Evolutionary conservation across 306 rosid species (phyloP).

Genomic region (Castanea sativa): DNA sequence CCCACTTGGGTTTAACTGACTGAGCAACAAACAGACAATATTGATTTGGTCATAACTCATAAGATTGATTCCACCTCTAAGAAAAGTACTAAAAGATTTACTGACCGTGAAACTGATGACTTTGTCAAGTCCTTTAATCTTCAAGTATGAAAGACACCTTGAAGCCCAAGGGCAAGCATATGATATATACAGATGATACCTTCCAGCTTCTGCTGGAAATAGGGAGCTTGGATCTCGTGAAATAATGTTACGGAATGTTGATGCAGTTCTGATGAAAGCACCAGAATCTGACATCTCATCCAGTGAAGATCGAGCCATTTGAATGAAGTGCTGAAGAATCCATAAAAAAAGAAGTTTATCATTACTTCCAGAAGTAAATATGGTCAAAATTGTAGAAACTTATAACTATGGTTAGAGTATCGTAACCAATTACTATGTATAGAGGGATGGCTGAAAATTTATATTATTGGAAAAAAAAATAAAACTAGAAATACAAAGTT

Average conservation of each 20-base stretch:
- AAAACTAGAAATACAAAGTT: background rate
- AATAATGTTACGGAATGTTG: constrained; percentile 61
- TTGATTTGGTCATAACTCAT: background rate
- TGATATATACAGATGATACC: constrained; percentile 87
- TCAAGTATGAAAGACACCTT: constrained; percentile 36
- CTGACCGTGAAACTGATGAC: background rate
- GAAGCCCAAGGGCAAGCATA: constrained; percentile 99
- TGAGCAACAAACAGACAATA: background rate
- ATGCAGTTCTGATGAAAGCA: constrained; percentile 82
- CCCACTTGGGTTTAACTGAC: background rate
- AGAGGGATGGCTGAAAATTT: background rate
- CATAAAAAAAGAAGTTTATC: constrained; percentile 16
- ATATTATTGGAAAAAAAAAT: background rate
- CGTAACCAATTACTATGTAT: background rate
- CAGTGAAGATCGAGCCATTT: constrained; percentile 74
- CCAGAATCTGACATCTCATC: constrained; percentile 76
- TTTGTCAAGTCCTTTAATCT: constrained; percentile 9
- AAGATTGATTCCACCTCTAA: background rate
- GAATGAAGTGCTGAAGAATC: constrained; percentile 41
- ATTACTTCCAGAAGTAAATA: background rate
- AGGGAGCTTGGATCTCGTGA: constrained; percentile 53
- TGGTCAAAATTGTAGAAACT: background rate
- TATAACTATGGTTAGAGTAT: background rate
- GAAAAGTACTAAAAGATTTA: background rate
- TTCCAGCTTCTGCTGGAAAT: constrained; percentile 72